Conservation (phyloP, 2,329 filamentous ascomycete species). For the Capronia coronata region DNA sequence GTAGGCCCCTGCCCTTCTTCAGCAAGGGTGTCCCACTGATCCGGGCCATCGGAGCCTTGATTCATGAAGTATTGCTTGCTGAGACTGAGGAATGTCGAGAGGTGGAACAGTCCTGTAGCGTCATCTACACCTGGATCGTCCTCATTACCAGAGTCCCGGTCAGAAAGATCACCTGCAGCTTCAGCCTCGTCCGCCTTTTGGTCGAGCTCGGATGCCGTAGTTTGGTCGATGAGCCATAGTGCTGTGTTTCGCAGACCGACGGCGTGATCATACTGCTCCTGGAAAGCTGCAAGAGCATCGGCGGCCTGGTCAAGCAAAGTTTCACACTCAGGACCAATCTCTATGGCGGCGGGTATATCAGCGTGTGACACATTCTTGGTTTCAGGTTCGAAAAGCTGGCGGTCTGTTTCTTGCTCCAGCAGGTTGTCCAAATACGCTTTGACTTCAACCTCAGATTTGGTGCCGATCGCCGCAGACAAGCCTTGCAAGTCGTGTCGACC, state of each 20-base stretch:
- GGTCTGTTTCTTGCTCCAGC: conserved; percentile 43
- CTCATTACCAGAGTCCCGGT: neutral
- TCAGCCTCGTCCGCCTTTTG: conserved; percentile 7
- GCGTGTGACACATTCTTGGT: conserved; percentile 41
- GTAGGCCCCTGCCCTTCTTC: conserved; percentile 54
- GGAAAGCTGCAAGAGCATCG: conserved; percentile 57
- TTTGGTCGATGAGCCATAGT: conserved; percentile 56
- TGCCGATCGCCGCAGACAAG: conserved; percentile 58
- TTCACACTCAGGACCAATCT: conserved; percentile 62
- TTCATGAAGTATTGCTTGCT: conserved; percentile 70
- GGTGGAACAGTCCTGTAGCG: conserved; percentile 47
- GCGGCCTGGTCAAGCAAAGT: conserved; percentile 61
- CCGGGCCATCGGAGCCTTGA: conserved; percentile 47
- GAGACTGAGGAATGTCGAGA: conserved; percentile 56
- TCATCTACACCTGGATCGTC: neutral
- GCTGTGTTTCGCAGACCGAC: conserved; percentile 47
- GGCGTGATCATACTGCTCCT: conserved; percentile 57
- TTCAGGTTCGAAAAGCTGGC: conserved; percentile 34
- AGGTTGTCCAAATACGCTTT: conserved; percentile 62
- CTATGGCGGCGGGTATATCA: conserved; percentile 64
- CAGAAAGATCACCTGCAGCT: conserved; percentile 3
- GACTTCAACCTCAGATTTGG: conserved; percentile 70
- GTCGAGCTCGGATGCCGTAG: conserved; percentile 20
- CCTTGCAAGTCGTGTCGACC: conserved; percentile 57
- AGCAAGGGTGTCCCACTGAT: conserved; percentile 61